Evolutionary conservation across 2,329 filamentous ascomycete species (phyloP).

Genomic region (Exophiala mesophila): DNA sequence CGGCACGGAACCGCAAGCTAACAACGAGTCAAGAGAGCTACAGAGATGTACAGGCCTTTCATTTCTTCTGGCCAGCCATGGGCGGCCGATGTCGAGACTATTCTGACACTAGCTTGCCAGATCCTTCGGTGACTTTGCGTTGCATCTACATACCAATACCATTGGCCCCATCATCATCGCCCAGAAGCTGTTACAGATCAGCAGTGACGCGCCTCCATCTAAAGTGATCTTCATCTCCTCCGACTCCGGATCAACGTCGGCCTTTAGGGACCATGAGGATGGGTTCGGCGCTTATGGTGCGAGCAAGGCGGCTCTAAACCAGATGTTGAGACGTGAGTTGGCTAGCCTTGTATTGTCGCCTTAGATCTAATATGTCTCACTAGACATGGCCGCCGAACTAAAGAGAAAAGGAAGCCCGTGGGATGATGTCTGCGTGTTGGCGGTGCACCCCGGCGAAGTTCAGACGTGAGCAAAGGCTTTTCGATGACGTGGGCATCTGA

Average conservation of each 20-base stretch:
- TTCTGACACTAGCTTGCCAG: slow-evolving; percentile 32
- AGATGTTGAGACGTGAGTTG: slow-evolving; percentile 42
- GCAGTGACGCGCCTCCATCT: slow-evolving; percentile 42
- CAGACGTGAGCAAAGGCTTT: slow-evolving; percentile 39
- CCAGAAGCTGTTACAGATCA: slow-evolving; percentile 47
- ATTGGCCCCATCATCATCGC: slow-evolving; percentile 56
- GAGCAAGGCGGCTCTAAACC: slow-evolving; percentile 55
- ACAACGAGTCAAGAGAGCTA: slow-evolving; percentile 41
- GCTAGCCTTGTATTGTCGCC: neutral
- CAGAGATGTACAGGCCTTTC: slow-evolving; percentile 41
- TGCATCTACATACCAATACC: slow-evolving; percentile 54
- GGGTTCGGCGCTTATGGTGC: slow-evolving; percentile 56
- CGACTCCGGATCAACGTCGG: slow-evolving; percentile 50
- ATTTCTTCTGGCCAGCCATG: neutral
- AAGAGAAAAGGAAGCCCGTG: slow-evolving; percentile 44
- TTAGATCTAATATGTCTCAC: neutral
- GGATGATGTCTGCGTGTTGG: slow-evolving; percentile 38
- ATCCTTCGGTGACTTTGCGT: slow-evolving; percentile 50
- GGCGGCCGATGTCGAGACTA: too few species aligned
- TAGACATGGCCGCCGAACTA: slow-evolving; percentile 51
- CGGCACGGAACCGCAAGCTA: slow-evolving; percentile 4
- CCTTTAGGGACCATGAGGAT: slow-evolving; percentile 53
- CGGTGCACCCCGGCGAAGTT: slow-evolving; percentile 56
- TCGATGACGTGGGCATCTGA: too few species aligned
- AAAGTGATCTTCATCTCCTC: slow-evolving; percentile 54